Evolutionary conservation across 2,329 filamentous ascomycete genomes (phyloP).

Genomic region (Mycogone perniciosa): DNA sequence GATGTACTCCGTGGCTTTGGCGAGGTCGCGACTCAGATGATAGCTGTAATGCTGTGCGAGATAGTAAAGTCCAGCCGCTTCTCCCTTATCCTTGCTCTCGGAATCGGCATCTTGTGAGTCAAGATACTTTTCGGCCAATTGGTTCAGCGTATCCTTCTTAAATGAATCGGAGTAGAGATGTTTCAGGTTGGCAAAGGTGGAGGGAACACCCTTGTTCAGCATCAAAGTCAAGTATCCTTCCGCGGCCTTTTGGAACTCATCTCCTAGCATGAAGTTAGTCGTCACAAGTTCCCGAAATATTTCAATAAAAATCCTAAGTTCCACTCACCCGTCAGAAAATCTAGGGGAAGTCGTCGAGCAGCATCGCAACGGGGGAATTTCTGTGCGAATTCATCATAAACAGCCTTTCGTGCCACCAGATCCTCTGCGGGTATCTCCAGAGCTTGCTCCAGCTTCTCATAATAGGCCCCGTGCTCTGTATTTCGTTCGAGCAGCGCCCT

Average conservation of each 20-base stretch:
- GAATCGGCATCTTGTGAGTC: conserved; percentile 48
- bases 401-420: conserved; percentile 56
- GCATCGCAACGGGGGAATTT: conserved; percentile 82
- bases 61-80: conserved; percentile 81
- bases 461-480: conserved; percentile 80
- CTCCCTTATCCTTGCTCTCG: conserved; percentile 50
- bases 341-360: conserved; percentile 75
- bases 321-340: conserved; percentile 70
- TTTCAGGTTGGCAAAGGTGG: conserved; percentile 95
- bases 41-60: conserved; percentile 97
- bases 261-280: conserved; percentile 43
- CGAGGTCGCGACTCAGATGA: conserved; percentile 73
- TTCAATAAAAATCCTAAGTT: background rate
- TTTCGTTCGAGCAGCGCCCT: conserved; percentile 78
- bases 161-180: conserved; percentile 72
- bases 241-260: conserved; percentile 72
- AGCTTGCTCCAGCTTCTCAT: conserved; percentile 65
- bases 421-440: conserved; percentile 57
- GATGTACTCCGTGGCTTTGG: conserved; percentile 74
- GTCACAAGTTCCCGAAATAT: background rate
- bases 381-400: conserved; percentile 71
- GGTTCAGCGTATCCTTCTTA: conserved; percentile 72
- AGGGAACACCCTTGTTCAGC: conserved; percentile 89
- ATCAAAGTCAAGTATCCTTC: conserved; percentile 75
- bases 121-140: conserved; percentile 73